A percentile compares a stretch with the other conserved stretches of the same genome.
phyloP scores from a whole-genome alignment of 208 protist genomes.

The Entamoeba moshkovskii region DNA sequence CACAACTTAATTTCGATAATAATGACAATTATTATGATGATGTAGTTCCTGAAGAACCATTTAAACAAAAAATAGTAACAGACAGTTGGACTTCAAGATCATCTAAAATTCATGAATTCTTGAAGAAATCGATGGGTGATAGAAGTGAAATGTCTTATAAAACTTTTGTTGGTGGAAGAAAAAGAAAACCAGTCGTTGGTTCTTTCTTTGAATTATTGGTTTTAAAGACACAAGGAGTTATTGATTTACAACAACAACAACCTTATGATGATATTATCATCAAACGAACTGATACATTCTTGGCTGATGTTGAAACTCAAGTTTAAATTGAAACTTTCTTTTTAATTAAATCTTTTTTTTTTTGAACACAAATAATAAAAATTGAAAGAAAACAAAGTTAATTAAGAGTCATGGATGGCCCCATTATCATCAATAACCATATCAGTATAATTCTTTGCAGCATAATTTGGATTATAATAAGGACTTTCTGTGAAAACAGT shows the following conservation, averaged over 20 bases:
- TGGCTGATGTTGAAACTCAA: background rate
- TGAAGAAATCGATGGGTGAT: background rate
- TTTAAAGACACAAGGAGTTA: slow-evolving; percentile 37
- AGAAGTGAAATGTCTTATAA: background rate
- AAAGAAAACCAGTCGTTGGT: slow-evolving; percentile 25
- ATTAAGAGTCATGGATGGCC: background rate
- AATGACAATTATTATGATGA: slow-evolving; percentile 15
- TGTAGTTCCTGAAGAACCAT: slow-evolving; percentile 21
- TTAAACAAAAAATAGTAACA: slow-evolving; percentile 26
- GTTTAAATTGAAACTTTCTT: background rate
- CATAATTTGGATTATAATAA: background rate
- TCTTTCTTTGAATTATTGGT: slow-evolving; percentile 47
- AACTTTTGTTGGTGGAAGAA: slow-evolving; percentile 18
- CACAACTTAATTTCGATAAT: background rate
- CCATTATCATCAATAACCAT: background rate
- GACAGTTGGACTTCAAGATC: slow-evolving; percentile 15
- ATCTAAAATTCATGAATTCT: slow-evolving; percentile 5
- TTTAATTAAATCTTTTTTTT: too few relatives aligned
- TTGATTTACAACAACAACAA: slow-evolving; percentile 39
- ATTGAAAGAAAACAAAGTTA: background rate
- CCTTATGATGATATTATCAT: slow-evolving; percentile 40
- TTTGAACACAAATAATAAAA: background rate
- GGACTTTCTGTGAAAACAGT: background rate
- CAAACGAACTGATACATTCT: slow-evolving; percentile 25
- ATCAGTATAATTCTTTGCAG: background rate